Conservation (phyloP, 1,284 basidiomycete species). For the Phylloboletellus chloephorus region DNA sequence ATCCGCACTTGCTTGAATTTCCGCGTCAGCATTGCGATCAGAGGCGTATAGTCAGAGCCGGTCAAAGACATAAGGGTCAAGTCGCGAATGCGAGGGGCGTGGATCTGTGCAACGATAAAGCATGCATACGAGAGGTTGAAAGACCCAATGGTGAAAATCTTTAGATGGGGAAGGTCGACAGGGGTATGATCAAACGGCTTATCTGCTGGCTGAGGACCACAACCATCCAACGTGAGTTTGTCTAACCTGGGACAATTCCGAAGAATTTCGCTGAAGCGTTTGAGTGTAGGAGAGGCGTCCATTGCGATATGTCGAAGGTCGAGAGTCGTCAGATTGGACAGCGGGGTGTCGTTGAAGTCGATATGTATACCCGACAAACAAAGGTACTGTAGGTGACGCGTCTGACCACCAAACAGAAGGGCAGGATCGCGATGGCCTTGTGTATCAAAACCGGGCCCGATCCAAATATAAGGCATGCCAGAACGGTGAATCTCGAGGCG, state of each 20-base stretch:
- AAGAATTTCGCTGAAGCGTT: constrained; percentile 49
- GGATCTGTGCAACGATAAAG: constrained; percentile 42
- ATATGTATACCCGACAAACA: constrained; percentile 51
- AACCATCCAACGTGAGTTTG: constrained; percentile 54
- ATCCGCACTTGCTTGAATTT: constrained; percentile 44
- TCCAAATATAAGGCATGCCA: constrained; percentile 41
- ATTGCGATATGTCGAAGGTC: constrained; percentile 56
- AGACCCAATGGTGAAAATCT: constrained; percentile 49
- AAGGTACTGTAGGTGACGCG: constrained; percentile 42
- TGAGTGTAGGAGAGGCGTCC: constrained; percentile 41
- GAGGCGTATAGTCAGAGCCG: constrained; percentile 43
- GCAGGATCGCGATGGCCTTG: constrained; percentile 30
- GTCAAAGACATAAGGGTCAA: constrained; percentile 48
- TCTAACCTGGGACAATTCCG: constrained; percentile 41
- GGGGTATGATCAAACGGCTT: constrained; percentile 29
- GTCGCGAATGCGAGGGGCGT: constrained; percentile 48
- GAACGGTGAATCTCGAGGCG: constrained; percentile 56
- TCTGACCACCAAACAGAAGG: constrained; percentile 44
- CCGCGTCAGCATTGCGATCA: constrained; percentile 42
- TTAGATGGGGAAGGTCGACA: constrained; percentile 42
- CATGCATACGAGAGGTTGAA: constrained; percentile 43
- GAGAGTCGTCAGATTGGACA: constrained; percentile 50
- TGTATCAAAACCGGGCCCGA: constrained; percentile 35
- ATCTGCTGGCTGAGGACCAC: constrained; percentile 42
- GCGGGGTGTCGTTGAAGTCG: constrained; percentile 45